Base-by-base conservation (phyloP, 805 yeast species). In the Starmera amethionina region DNA sequence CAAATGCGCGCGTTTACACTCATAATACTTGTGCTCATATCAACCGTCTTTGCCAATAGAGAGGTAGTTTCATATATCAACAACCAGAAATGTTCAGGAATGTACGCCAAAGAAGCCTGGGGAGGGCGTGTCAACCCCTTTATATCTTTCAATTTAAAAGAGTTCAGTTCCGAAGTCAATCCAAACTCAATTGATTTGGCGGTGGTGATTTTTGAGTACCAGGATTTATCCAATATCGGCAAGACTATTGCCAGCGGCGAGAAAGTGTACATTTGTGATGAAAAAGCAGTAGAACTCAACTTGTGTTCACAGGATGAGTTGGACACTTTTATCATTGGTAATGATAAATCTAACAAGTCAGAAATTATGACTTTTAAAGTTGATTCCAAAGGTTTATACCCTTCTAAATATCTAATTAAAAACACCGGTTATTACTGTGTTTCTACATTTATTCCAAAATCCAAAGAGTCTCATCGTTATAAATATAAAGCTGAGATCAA, bases 361-460 rank as follows among this genome's bases (percentile, higher is more conserved):
- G 72, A 75, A 34, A 72, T 89, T 16, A 60, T 72, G 52, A 73
- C 86, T 0, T 67, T 75, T 30, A 65, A 68, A 35, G 63, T 87
- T 49, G 65, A 70, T 22, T 65, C 72, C 5, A 62, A 72, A 37
- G 90, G 90, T 4, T 67, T 73, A 27, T 76, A 77, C 34, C 73
- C 76, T 34, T 60, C 80, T 43, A 68, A 72, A 32, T 93, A 88
- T 53, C 67, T 68, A 4, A 76, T 93, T 35, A 65, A 69, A 42
- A 69, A 72, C 43, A 87, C 97, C 1, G 97, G 97, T 7, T 93
- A 82, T 60, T 93, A 89, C 63, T 93, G 98, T 67, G 82, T 90
- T 34, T 79, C 88, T 2, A 81, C 94, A 0, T 77, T 68, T 47
- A 63, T 73, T 19, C 27, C 27, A 22, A 22, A 22, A 4, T 22